Percentiles rank a stretch among this genome's conserved stretches.
Evolutionary conservation across 148 eudicot species (phyloP).

Genomic region (Rheum nobile): DNA sequence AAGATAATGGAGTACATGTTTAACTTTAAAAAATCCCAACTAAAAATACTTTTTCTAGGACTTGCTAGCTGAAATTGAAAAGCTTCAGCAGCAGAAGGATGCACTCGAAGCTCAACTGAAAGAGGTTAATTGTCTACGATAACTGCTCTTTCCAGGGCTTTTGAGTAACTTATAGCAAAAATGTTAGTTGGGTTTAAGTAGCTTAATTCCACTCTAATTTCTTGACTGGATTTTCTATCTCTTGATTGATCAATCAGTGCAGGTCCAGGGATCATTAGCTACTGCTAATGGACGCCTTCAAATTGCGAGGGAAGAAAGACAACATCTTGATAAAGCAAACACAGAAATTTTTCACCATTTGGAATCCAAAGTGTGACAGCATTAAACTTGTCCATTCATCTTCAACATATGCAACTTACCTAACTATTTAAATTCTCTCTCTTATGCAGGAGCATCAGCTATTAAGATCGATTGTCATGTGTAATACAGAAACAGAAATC

Average conservation of each 20-base stretch:
- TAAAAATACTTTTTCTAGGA: slow-evolving; percentile 19
- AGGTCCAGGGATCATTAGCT: slow-evolving; percentile 30
- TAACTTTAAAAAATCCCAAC: neutral
- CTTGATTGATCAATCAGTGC: slow-evolving; percentile 11
- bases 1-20: neutral
- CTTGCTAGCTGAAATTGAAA: slow-evolving; percentile 26
- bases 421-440: neutral
- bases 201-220: neutral
- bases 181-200: neutral
- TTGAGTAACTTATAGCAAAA: neutral
- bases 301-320: slow-evolving; percentile 42
- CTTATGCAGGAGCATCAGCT: slow-evolving; percentile 32
- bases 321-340: slow-evolving; percentile 36
- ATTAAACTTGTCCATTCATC: neutral
- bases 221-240: slow-evolving; percentile 1
- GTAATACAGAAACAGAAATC: slow-evolving; percentile 28
- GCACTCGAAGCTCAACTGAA: slow-evolving; percentile 29
- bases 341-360: slow-evolving; percentile 25
- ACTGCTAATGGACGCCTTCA: slow-evolving; percentile 29
- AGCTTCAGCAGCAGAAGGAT: slow-evolving; percentile 29
- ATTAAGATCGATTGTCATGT: slow-evolving; percentile 27
- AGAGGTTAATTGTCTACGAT: slow-evolving; percentile 18
- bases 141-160: neutral
- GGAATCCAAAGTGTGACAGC: slow-evolving; percentile 21
- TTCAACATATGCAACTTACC: neutral